Conservation (phyloP, 2,329 filamentous ascomycete genomes). For the Sporothrix humicola region DNA sequence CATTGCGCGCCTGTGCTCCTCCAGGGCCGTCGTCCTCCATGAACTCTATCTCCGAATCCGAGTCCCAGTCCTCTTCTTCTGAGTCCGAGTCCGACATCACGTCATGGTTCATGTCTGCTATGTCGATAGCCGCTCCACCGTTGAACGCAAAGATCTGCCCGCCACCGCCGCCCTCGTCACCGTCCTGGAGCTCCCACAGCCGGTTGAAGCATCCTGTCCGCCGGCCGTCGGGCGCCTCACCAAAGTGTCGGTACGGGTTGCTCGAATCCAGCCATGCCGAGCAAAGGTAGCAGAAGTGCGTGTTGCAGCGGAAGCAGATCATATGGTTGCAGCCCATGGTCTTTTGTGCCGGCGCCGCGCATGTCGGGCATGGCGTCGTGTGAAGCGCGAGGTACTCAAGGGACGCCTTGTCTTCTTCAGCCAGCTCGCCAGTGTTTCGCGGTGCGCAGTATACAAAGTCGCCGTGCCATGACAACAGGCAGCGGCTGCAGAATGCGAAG, state of each 20-base stretch:
- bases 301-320: conserved; percentile 86
- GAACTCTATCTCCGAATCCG: neutral
- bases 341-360: conserved; percentile 83
- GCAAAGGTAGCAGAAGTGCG: conserved; percentile 96
- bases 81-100: conserved; percentile 38
- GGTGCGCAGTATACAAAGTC: conserved; percentile 74
- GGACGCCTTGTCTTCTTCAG: conserved; percentile 77
- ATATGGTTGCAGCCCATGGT: conserved; percentile 96
- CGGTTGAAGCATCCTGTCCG: conserved; percentile 77
- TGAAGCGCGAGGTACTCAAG: conserved; percentile 81
- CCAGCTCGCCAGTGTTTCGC: conserved; percentile 57
- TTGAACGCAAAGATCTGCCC: conserved; percentile 44
- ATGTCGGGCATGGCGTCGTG: conserved; percentile 89
- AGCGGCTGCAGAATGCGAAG: conserved; percentile 82
- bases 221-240: conserved; percentile 60
- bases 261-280: conserved; percentile 79
- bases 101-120: conserved; percentile 39
- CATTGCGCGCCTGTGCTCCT: neutral
- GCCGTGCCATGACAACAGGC: conserved; percentile 85
- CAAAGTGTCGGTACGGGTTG: conserved; percentile 91
- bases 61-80: neutral
- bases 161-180: conserved; percentile 67
- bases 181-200: conserved; percentile 86
- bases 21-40: neutral
- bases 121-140: conserved; percentile 45